Conservation (phyloP, 1,284 basidiomycete species). For the Erythrobasidium hasegawianum region DNA sequence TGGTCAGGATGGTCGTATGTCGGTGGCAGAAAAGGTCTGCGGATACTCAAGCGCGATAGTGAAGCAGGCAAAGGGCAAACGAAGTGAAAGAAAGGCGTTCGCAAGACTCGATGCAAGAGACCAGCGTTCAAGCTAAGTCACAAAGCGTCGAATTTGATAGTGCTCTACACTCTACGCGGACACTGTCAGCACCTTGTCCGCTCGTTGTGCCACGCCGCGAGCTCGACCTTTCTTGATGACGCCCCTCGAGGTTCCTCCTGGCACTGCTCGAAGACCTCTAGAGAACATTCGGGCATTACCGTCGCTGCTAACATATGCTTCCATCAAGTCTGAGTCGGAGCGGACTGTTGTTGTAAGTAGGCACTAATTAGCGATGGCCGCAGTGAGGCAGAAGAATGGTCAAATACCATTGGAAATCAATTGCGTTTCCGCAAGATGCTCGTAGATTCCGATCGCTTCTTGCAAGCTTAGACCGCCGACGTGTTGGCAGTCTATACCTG, state of each 20-base stretch:
- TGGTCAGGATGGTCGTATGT: constrained; percentile 84
- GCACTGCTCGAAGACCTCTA: constrained; percentile 17
- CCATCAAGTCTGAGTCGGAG: constrained; percentile 21
- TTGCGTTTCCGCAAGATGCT: constrained; percentile 20
- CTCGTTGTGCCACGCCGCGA: constrained; percentile 8
- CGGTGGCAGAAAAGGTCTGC: constrained; percentile 29
- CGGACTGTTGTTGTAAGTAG: background rate
- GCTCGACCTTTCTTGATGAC: constrained; percentile 27
- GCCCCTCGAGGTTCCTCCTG: constrained; percentile 24
- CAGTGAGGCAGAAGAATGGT: background rate
- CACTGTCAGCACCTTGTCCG: constrained; percentile 20
- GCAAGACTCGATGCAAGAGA: no score
- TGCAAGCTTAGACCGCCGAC: background rate
- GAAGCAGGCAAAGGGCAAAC: constrained; percentile 7
- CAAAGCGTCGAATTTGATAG: no score
- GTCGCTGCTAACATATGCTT: constrained; percentile 16
- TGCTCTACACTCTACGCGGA: background rate
- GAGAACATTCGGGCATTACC: constrained; percentile 23
- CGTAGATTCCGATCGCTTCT: constrained; percentile 32
- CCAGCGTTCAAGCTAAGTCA: background rate
- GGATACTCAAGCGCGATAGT: constrained; percentile 9
- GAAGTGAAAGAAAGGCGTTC: background rate
- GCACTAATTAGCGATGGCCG: background rate
- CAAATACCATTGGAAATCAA: background rate
- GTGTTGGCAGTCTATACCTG: background rate